A percentile compares a stretch with the other conserved stretches of the same genome.
Evolutionary conservation across 495 filamentous ascomycete species (phyloP).

Genomic region (Evansstolkia leycettana): DNA sequence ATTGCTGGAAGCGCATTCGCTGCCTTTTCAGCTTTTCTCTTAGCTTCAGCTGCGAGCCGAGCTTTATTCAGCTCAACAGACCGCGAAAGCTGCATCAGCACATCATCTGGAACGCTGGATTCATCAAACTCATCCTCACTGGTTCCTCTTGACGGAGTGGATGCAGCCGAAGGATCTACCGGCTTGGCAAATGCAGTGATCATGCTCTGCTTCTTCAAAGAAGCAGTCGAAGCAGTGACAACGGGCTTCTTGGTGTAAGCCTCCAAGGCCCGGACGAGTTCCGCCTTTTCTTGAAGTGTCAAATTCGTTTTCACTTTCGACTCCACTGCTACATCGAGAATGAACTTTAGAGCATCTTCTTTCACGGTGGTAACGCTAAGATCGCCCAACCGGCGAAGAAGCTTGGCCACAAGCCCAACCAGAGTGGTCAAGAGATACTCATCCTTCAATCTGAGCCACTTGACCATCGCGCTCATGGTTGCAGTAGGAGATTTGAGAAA

Average conservation of each 20-base stretch:
- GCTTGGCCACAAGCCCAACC: slow-evolving; percentile 54
- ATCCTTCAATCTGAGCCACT: slow-evolving; percentile 77
- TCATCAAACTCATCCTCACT: slow-evolving; percentile 35
- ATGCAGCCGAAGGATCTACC: slow-evolving; percentile 21
- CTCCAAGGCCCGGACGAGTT: slow-evolving; percentile 67
- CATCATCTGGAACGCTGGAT: slow-evolving; percentile 23
- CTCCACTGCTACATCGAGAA: slow-evolving; percentile 47
- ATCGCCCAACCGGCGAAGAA: slow-evolving; percentile 60
- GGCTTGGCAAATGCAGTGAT: slow-evolving; percentile 52
- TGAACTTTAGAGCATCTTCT: slow-evolving; percentile 43
- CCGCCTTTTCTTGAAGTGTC: slow-evolving; percentile 64
- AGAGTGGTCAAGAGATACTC: slow-evolving; percentile 65
- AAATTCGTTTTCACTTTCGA: slow-evolving; percentile 58
- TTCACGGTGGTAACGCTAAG: slow-evolving; percentile 54
- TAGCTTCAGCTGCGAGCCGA: slow-evolving; percentile 21
- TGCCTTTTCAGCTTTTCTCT: slow-evolving; percentile 22
- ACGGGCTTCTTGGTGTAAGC: slow-evolving; percentile 53
- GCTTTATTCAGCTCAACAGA: slow-evolving; percentile 39
- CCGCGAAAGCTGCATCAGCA: slow-evolving; percentile 30
- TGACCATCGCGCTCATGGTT: slow-evolving; percentile 56
- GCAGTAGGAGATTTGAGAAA: slow-evolving; percentile 45
- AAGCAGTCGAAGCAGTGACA: slow-evolving; percentile 29
- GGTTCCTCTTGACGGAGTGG: slow-evolving; percentile 12
- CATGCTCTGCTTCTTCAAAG: slow-evolving; percentile 48
- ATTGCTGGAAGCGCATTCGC: slow-evolving; percentile 23